Percentiles rank a stretch among this genome's conserved stretches.
phyloP scores from a whole-genome alignment of 106 monocot genomes.

The Dendrobium chrysotoxum region DNA sequence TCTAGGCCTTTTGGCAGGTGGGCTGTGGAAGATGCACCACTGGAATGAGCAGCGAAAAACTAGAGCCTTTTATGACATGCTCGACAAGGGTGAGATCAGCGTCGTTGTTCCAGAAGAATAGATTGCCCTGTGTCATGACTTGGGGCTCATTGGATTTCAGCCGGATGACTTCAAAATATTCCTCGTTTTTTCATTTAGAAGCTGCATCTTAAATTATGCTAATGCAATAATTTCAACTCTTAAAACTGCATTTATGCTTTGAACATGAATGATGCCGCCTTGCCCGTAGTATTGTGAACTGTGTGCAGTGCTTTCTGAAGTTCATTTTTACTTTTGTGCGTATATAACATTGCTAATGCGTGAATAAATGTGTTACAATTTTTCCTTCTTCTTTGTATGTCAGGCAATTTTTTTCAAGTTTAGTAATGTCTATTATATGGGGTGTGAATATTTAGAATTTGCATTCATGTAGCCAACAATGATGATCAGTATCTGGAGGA shows the following conservation, averaged over 20 bases:
- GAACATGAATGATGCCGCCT: neutral
- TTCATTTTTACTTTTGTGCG: no score
- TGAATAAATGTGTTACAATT: no score
- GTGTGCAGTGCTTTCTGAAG: no score
- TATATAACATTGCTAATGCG: no score
- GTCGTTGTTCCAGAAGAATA: constrained; percentile 21
- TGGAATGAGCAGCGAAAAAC: constrained; percentile 27
- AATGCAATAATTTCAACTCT: neutral
- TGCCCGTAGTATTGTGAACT: neutral
- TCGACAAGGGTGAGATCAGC: constrained; percentile 24
- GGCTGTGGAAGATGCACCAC: constrained; percentile 29
- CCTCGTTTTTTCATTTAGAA: neutral
- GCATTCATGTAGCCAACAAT: no score
- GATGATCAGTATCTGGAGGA: no score
- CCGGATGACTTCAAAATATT: neutral
- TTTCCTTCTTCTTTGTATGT: no score
- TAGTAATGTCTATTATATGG: no score
- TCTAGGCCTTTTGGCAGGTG: constrained; percentile 18
- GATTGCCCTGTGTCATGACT: neutral
- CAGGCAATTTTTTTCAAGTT: no score
- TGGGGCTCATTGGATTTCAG: neutral
- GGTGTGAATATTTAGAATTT: no score
- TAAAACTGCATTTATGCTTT: neutral
- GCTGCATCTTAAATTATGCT: no score
- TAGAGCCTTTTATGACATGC: constrained; percentile 23